Conservation (phyloP, 371 early-diverging fungal species). For the Mortierella polycephala region DNA sequence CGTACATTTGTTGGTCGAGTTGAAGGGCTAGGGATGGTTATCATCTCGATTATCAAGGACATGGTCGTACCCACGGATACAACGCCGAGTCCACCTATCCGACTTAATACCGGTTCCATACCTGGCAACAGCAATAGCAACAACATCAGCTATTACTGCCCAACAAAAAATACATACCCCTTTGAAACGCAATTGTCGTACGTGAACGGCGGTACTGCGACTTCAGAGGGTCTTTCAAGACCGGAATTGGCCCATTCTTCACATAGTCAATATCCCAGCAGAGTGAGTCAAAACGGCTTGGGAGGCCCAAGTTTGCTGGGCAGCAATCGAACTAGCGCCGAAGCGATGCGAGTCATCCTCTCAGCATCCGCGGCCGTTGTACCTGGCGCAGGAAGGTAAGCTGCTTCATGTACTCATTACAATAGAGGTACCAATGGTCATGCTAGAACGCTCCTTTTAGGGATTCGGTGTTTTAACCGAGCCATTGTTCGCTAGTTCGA, state of each 20-base stretch:
- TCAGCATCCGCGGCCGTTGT: slow-evolving; percentile 13
- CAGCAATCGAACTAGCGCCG: slow-evolving; percentile 26
- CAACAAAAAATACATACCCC: too few species aligned
- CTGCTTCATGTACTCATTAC: too few species aligned
- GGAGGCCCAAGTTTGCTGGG: slow-evolving; percentile 5
- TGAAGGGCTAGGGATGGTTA: slow-evolving; percentile 45
- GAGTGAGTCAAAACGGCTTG: neutral
- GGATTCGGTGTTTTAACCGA: too few species aligned
- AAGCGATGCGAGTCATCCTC: slow-evolving; percentile 32
- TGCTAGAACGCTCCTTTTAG: too few species aligned
- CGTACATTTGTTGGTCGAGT: slow-evolving; percentile 51
- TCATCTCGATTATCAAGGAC: slow-evolving; percentile 53
- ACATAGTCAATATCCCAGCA: slow-evolving; percentile 23
- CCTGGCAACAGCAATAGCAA: neutral
- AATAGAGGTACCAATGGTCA: too few species aligned
- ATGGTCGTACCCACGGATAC: slow-evolving; percentile 36
- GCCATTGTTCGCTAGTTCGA: too few species aligned
- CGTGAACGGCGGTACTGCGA: neutral
- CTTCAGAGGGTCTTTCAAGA: neutral
- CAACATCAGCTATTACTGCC: too few species aligned
- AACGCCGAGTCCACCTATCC: neutral
- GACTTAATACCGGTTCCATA: neutral
- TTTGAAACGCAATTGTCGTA: too few species aligned
- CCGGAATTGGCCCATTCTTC: slow-evolving; percentile 20
- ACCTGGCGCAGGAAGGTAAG: slow-evolving; percentile 14